phyloP scores from a whole-genome alignment of 768 basidiomycete genomes.

The Mycena galericulata region DNA sequence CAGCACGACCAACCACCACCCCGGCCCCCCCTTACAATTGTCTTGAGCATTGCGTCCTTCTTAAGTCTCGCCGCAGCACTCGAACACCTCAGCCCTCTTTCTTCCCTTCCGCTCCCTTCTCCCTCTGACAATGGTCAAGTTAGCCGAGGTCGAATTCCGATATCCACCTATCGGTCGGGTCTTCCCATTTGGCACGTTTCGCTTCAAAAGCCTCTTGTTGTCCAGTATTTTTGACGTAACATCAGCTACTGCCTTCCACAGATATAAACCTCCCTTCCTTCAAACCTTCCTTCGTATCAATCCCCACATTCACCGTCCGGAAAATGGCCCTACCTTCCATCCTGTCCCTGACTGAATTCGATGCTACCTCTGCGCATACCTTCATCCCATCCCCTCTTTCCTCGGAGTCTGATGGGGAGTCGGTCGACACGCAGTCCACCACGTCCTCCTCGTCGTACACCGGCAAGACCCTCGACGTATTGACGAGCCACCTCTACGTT shows the following conservation, averaged over 20 bases:
- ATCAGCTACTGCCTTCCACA: too few relatives aligned
- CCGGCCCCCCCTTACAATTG: too few relatives aligned
- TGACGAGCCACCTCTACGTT: slow-evolving; percentile 43
- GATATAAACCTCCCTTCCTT: slow-evolving; percentile 22
- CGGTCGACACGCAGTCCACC: slow-evolving; percentile 16
- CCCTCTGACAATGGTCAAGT: not conserved
- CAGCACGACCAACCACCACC: not conserved
- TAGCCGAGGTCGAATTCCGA: slow-evolving; percentile 26
- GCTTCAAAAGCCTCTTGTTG: slow-evolving; percentile 13
- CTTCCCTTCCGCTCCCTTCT: too few relatives aligned
- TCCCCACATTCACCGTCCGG: not conserved
- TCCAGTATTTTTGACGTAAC: slow-evolving; percentile 22
- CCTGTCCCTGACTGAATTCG: slow-evolving; percentile 12
- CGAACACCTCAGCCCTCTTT: too few relatives aligned
- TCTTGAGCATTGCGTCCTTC: too few relatives aligned
- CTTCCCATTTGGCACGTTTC: slow-evolving; percentile 14
- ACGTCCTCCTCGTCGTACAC: not conserved
- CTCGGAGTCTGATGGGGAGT: slow-evolving; percentile 23
- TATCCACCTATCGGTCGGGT: slow-evolving; percentile 23
- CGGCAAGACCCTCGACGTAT: not conserved
- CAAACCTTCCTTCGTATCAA: not conserved
- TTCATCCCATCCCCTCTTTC: slow-evolving; percentile 13
- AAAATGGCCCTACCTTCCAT: slow-evolving; percentile 27
- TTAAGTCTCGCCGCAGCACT: not conserved
- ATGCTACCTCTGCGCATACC: not conserved